Percentiles rank a stretch among this genome's conserved stretches.
These are phyloP conservation scores for Thyridium curvatum DNA, from an alignment of 2,329 filamentous ascomycete species.

Conservation along the genomic window DNA sequence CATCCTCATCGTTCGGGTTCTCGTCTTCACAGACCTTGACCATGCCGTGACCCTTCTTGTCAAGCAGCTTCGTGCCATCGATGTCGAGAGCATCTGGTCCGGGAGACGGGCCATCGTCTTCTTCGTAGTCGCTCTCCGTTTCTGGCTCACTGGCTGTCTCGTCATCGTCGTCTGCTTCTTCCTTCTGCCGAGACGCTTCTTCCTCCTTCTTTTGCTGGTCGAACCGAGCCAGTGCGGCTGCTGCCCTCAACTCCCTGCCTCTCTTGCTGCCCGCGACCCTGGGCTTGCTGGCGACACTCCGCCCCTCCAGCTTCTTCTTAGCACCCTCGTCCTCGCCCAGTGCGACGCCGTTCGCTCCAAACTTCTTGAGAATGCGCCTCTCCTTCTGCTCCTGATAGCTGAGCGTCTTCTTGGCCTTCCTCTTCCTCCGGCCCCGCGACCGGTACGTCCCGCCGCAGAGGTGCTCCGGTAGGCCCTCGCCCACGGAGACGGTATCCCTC, in stretches of 20 bases:
- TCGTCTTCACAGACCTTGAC: slow-evolving; percentile 73
- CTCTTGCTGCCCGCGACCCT: slow-evolving; percentile 68
- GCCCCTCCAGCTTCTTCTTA: slow-evolving; percentile 59
- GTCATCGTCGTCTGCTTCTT: slow-evolving; percentile 32
- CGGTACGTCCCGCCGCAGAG: slow-evolving; percentile 77
- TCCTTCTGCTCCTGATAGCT: slow-evolving; percentile 70
- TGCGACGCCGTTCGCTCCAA: slow-evolving; percentile 62
- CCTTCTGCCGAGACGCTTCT: slow-evolving; percentile 19
- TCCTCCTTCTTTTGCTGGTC: slow-evolving; percentile 50
- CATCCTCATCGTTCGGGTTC: slow-evolving; percentile 49
- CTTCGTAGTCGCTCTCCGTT: slow-evolving; percentile 42
- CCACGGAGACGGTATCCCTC: slow-evolving; percentile 40
- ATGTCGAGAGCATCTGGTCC: slow-evolving; percentile 54
- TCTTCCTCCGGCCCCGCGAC: slow-evolving; percentile 45
- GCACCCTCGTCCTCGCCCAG: slow-evolving; percentile 63
- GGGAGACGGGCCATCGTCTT: slow-evolving; percentile 32
- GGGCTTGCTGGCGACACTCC: slow-evolving; percentile 57
- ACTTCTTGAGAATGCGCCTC: slow-evolving; percentile 66
- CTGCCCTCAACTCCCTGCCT: slow-evolving; percentile 69
- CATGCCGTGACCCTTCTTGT: slow-evolving; percentile 60
- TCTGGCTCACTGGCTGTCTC: slow-evolving; percentile 28
- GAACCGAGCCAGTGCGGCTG: slow-evolving; percentile 70
- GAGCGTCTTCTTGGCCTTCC: slow-evolving; percentile 41
- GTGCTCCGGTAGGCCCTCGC: slow-evolving; percentile 60
- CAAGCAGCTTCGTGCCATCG: slow-evolving; percentile 58